Evolutionary conservation across 106 monocot genomes (phyloP), one percentile per base, ranked within the genome.

Genomic region (Triglochin maritima): DNA sequence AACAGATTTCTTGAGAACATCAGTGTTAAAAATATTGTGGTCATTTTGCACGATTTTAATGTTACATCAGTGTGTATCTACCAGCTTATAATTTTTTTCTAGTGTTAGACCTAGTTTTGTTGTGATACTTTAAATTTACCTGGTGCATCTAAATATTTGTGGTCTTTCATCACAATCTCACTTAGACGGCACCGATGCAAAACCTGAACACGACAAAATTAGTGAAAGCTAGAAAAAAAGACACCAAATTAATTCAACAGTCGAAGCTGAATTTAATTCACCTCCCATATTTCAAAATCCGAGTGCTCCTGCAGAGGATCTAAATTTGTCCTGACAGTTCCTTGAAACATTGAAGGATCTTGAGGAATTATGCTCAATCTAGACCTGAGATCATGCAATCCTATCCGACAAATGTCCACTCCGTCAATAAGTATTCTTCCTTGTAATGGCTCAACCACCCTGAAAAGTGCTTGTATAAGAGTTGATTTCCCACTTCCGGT

Each of bases 401-500:
- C 94, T 17, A 94, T 72, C 50, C 59, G 67, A 8, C 63, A 69
- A 59, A 94, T 90, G 53, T 94, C 85, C 11, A 73, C 11, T 46
- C 75, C 85, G 63, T 94, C 94, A 29, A 94, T 87, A 8, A 83
- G 6, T 69, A 94, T 90, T 54, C 79, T 74, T 16, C 94, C 94
- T 53, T n/a, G 44, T 12, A 74, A 74, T 50, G 94, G 94, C 57
- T 94, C 94, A 29, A 94, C 84, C 7, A 94, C 69, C 46, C 94
- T 76, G 69, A 94, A 94, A 47, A 94, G 65, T 54, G 87, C 83
- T 57, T 90, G 89, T 47, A 90, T 85, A 2, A 94, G 84, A n/a
- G 94, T 94, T n/a, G 90, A 87, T 57, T 94, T 94, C 47, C 94
- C 94, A 66, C 94, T 87, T n/a, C 94, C 89, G 17, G 94, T 90